These are phyloP conservation scores for Neofusicoccum ribis DNA, from an alignment of 2,329 filamentous ascomycete species.

Conservation along the genomic window DNA sequence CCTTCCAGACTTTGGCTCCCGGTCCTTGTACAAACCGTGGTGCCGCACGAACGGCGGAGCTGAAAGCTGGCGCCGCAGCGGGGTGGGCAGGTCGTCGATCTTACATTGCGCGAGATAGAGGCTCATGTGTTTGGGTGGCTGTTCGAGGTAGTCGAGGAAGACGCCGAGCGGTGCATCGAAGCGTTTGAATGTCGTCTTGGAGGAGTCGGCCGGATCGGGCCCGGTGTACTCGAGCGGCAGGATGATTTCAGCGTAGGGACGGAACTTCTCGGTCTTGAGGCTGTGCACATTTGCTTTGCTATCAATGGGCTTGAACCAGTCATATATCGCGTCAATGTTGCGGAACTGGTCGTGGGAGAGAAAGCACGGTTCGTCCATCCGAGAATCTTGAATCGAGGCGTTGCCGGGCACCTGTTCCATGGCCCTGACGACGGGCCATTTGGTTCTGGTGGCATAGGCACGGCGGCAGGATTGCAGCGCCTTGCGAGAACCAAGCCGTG, in stretches of 20 bases:
- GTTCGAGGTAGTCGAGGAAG: constrained; percentile 58
- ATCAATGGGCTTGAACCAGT: background rate
- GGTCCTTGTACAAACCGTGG: constrained; percentile 37
- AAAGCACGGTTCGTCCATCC: background rate
- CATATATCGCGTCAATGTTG: background rate
- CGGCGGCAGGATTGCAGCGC: background rate
- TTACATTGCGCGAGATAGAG: constrained; percentile 87
- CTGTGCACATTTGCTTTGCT: background rate
- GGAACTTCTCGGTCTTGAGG: background rate
- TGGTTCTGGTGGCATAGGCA: background rate
- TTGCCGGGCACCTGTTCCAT: background rate
- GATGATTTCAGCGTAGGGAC: background rate
- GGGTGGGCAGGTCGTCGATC: constrained; percentile 65
- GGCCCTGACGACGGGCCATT: background rate
- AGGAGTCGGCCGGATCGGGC: constrained; percentile 15
- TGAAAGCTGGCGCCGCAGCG: constrained; percentile 65
- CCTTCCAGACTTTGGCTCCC: too few relatives aligned
- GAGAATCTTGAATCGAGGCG: background rate
- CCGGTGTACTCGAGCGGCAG: constrained; percentile 54
- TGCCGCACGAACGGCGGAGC: constrained; percentile 57
- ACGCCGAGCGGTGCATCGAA: constrained; percentile 64
- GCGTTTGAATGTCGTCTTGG: constrained; percentile 52
- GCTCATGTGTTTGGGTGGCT: constrained; percentile 33
- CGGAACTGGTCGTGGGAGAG: background rate
- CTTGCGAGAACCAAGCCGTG: background rate